Evolutionary conservation across 169 alveolate species (phyloP), one percentile per base, ranked within the genome.

Genomic region (Cryptosporidium ubiquitum): DNA sequence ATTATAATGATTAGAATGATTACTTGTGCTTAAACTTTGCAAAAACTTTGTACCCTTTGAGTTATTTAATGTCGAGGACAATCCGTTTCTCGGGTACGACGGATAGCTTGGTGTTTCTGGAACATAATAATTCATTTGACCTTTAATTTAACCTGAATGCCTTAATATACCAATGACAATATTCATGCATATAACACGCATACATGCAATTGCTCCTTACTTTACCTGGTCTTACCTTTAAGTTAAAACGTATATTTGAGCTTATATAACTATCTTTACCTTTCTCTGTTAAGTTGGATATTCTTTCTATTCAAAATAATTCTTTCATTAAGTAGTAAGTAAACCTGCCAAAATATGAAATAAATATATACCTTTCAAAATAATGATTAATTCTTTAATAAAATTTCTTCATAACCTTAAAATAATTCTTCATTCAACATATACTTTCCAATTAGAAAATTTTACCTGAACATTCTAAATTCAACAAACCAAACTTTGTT

Each of bases 71-170:
- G 23, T 20, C 23, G 66, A 55, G n/a, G 37, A 55, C n/a, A 55
- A 23, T 55, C 66, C 66, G n/a, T 55, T 26, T 23, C 35, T 55
- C n/a, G 35, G 66, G 66, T 55, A 26, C 12, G 49, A 64, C 6
- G 71, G 71, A 64, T 35, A 64, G n/a, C 39, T 64, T 9, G 71
- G 71, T 64, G 0, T n/a, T 29, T 64, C 42, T 35, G 71, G 71
- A 10, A 31, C 23, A 29, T 64, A 37, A 18, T 64, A 64, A 64
- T 37, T 64, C 71, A 64, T 64, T 64, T 64, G 29, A 55, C 39
- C 66, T 55, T 55, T 6, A 3, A 14, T 47, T 55, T 55, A 20
- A 55, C 66, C 66, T 55, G 66, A 55, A 23, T 55, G 7, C 35
- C n/a, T 0, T n/a, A 55, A 55, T 55, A 55, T 55, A 55, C 66